Evolutionary conservation across 2,329 filamentous ascomycete species (phyloP).

Genomic region (Hirsutella thompsonii): DNA sequence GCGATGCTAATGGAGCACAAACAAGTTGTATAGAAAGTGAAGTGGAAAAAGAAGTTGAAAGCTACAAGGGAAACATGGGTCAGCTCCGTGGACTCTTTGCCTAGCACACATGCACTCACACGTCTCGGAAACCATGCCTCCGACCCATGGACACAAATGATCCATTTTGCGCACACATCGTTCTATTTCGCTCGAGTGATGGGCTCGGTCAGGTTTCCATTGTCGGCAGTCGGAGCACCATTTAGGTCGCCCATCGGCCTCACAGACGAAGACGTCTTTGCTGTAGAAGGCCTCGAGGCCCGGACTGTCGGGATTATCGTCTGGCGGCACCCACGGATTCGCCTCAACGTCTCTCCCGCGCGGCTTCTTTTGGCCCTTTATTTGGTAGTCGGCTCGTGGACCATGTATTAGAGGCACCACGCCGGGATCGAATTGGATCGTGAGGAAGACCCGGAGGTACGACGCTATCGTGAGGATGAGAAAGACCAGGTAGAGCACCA

Average conservation of each 20-base stretch:
- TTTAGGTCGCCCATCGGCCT: slow-evolving; percentile 67
- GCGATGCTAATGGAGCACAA: slow-evolving; percentile 54
- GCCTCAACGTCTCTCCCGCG: slow-evolving; percentile 14
- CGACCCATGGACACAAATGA: slow-evolving; percentile 95
- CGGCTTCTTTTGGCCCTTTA: slow-evolving; percentile 7
- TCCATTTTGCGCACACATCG: slow-evolving; percentile 86
- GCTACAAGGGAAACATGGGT: slow-evolving; percentile 24
- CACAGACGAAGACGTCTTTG: slow-evolving; percentile 74
- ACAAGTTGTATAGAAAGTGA: slow-evolving; percentile 58
- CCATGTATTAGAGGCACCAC: slow-evolving; percentile 47
- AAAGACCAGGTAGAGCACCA: slow-evolving; percentile 61
- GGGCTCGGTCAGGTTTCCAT: slow-evolving; percentile 79
- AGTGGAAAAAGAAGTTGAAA: slow-evolving; percentile 90
- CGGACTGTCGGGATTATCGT: slow-evolving; percentile 44
- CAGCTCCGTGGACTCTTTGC: background rate
- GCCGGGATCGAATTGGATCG: slow-evolving; percentile 59
- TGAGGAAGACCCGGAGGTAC: slow-evolving; percentile 59
- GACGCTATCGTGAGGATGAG: slow-evolving; percentile 51
- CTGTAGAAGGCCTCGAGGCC: slow-evolving; percentile 68
- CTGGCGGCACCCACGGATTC: slow-evolving; percentile 22
- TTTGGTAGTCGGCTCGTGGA: slow-evolving; percentile 23
- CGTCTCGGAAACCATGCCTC: slow-evolving; percentile 77
- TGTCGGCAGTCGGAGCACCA: slow-evolving; percentile 78
- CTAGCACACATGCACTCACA: slow-evolving; percentile 27
- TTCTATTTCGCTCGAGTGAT: slow-evolving; percentile 73